Evolutionary conservation across 805 yeast species (phyloP).

Genomic region (Starmera pachycereana): DNA sequence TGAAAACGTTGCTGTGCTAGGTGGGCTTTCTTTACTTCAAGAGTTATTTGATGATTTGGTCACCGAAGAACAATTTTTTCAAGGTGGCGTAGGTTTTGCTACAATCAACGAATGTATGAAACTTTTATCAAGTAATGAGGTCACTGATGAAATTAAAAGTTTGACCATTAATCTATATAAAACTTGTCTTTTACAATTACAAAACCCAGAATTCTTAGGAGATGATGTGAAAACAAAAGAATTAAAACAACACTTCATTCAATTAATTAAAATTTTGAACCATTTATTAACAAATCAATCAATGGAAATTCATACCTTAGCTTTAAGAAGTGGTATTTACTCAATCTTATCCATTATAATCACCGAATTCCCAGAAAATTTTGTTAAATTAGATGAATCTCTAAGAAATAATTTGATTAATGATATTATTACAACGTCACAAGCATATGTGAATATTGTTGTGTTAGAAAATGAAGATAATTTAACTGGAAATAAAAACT

Average conservation of each 20-base stretch:
- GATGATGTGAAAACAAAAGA: conserved; percentile 24
- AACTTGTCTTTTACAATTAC: conserved; percentile 42
- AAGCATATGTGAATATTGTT: conserved; percentile 4
- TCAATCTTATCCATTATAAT: conserved; percentile 8
- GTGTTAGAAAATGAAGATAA: conserved; percentile 6
- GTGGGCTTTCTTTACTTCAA: conserved; percentile 49
- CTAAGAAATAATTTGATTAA: conserved; percentile 2
- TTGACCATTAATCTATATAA: conserved; percentile 42
- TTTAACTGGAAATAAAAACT: conserved; percentile 5
- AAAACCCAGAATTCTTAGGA: conserved; percentile 36
- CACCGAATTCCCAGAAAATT: conserved; percentile 15
- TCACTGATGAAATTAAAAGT: conserved; percentile 30
- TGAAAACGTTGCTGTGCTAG: conserved; percentile 26
- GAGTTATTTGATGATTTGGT: conserved; percentile 83
- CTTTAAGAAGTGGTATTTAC: conserved; percentile 5
- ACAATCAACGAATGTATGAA: conserved; percentile 40
- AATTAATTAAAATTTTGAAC: conserved; percentile 16
- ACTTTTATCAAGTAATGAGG: conserved; percentile 23
- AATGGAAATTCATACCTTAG: conserved; percentile 3
- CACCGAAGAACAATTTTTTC: conserved; percentile 79
- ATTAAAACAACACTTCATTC: conserved; percentile 12
- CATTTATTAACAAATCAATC: conserved; percentile 4
- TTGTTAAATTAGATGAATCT: background rate
- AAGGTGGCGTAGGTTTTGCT: conserved; percentile 51
- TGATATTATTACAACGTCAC: conserved; percentile 8